Percentiles rank a stretch among this genome's conserved stretches.
Conservation (phyloP, 495 filamentous ascomycete species). For the Podospora sp. region DNA sequence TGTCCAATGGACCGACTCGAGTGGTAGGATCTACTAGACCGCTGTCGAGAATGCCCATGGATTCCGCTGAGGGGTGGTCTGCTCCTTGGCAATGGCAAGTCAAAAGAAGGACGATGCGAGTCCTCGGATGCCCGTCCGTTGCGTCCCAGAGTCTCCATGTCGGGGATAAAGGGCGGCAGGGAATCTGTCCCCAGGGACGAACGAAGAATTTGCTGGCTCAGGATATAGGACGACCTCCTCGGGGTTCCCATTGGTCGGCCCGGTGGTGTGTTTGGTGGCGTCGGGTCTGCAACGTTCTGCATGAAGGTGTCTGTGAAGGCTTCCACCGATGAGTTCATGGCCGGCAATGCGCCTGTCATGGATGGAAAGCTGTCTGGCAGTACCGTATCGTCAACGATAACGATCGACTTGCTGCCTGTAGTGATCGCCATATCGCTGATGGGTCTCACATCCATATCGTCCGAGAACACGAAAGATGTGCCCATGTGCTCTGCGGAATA, state of each 20-base stretch:
- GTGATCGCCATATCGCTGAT: slow-evolving; percentile 62
- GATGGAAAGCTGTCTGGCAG: slow-evolving; percentile 42
- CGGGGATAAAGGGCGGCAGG: slow-evolving; percentile 44
- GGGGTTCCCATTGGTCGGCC: slow-evolving; percentile 44
- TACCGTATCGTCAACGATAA: slow-evolving; percentile 77
- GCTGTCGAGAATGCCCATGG: slow-evolving; percentile 41
- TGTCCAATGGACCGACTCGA: slow-evolving; percentile 45
- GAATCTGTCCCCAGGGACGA: slow-evolving; percentile 35
- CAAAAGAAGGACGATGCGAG: slow-evolving; percentile 37
- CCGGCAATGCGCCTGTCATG: slow-evolving; percentile 52
- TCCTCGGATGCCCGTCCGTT: slow-evolving; percentile 35
- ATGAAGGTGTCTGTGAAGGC: slow-evolving; percentile 53
- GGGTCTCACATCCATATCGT: slow-evolving; percentile 32
- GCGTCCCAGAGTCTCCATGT: slow-evolving; percentile 38
- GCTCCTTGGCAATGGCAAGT: slow-evolving; percentile 28
- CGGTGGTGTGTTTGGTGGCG: slow-evolving; percentile 58
- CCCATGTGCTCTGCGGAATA: slow-evolving; percentile 46
- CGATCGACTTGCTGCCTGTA: slow-evolving; percentile 78
- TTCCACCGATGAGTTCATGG: slow-evolving; percentile 50
- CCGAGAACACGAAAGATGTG: slow-evolving; percentile 26
- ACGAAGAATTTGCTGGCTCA: slow-evolving; percentile 45
- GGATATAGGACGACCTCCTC: slow-evolving; percentile 53
- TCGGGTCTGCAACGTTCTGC: slow-evolving; percentile 47
- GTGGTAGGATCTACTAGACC: slow-evolving; percentile 42
- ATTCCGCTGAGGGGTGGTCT: slow-evolving; percentile 41